Percentiles rank a stretch among this genome's conserved stretches.
Conservation (phyloP, 2,329 filamentous ascomycete species). For the Phialophora chinensis region DNA sequence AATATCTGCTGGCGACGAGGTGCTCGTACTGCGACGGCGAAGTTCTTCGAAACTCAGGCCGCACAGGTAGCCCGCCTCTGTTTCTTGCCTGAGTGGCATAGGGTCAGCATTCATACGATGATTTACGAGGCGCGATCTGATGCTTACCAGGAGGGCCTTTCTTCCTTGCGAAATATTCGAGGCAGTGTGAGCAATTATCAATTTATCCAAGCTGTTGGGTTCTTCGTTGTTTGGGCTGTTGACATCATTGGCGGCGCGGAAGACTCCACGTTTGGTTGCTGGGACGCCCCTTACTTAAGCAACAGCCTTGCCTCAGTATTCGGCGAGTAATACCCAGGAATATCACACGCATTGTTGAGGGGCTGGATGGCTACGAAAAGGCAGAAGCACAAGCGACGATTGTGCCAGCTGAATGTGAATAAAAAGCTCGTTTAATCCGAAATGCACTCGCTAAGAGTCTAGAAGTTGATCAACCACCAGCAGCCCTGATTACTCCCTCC, state of each 20-base stretch:
- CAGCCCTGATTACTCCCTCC: constrained; percentile 61
- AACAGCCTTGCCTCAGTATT: not conserved
- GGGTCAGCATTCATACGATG: constrained; percentile 2
- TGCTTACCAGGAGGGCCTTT: not conserved
- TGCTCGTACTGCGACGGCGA: not conserved
- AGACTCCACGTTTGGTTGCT: not conserved
- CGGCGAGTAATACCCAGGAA: not conserved
- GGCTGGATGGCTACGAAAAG: not conserved
- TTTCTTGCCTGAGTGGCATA: not conserved
- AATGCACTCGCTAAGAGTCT: not conserved
- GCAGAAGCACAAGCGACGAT: not conserved
- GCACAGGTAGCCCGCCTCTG: not conserved
- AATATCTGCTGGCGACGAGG: constrained; percentile 5
- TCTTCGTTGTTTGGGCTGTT: constrained; percentile 3
- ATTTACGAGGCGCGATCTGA: not conserved
- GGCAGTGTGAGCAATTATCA: not conserved
- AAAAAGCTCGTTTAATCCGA: not conserved
- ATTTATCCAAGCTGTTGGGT: not conserved
- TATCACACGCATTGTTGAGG: not conserved
- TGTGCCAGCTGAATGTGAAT: not conserved
- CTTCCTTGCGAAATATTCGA: not conserved
- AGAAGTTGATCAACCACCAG: constrained; percentile 26
- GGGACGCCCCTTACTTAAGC: not conserved
- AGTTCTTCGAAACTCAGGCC: constrained; percentile 8
- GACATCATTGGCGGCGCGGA: constrained; percentile 3